Percentiles rank a stretch among this genome's conserved stretches.
These are phyloP conservation scores for Aspergillus proliferans DNA, from an alignment of 2,329 filamentous ascomycete species.

Conservation along the genomic window DNA sequence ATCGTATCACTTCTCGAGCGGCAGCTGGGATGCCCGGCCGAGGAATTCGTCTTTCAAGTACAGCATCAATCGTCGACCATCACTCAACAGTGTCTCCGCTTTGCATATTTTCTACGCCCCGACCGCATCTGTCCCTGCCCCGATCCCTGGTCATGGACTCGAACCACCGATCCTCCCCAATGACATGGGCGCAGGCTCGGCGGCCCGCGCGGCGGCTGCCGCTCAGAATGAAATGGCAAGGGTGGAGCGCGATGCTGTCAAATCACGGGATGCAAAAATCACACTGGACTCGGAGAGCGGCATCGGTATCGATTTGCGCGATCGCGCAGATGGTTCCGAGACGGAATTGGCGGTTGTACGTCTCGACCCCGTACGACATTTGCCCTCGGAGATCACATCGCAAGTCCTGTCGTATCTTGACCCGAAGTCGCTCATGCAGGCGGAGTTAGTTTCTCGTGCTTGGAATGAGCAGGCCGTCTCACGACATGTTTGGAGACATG, in stretches of 20 bases:
- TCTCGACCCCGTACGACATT: constrained; percentile 47
- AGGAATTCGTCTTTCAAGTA: constrained; percentile 22
- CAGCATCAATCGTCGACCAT: constrained; percentile 30
- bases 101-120: constrained; percentile 29
- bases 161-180: constrained; percentile 37
- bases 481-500: constrained; percentile 55
- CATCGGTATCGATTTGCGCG: constrained; percentile 41
- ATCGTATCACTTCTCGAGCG: constrained; percentile 15
- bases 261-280: constrained; percentile 24
- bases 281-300: constrained; percentile 44
- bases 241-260: constrained; percentile 24
- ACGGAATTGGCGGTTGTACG: constrained; percentile 32
- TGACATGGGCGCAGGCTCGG: constrained; percentile 36
- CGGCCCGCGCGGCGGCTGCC: constrained; percentile 44
- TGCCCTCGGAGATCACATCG: constrained; percentile 56
- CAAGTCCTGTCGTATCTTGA: constrained; percentile 57
- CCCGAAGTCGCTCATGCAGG: constrained; percentile 48
- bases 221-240: constrained; percentile 43
- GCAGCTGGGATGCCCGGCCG: constrained; percentile 19
- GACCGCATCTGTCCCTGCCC: constrained; percentile 20
- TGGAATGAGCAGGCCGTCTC: constrained; percentile 54
- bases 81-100: constrained; percentile 29
- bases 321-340: constrained; percentile 30
- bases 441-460: constrained; percentile 50
- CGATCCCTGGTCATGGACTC: constrained; percentile 31